Percentiles rank a stretch among this genome's conserved stretches.
Evolutionary conservation across 306 rosid species (phyloP).

Genomic region (Fragaria ananassa): DNA sequence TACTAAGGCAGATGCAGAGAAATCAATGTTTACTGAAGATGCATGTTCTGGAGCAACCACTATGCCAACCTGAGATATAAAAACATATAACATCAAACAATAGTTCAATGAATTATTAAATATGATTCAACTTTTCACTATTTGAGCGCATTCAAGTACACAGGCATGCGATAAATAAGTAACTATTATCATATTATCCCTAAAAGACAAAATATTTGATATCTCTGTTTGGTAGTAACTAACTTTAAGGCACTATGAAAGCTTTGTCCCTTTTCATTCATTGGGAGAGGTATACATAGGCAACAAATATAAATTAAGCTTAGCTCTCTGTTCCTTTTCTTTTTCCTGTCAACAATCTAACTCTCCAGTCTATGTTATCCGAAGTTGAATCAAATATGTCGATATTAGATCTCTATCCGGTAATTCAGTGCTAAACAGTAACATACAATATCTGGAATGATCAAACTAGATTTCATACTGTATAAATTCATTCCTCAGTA

Average conservation of each 20-base stretch:
- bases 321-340: background rate
- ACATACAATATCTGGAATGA: background rate
- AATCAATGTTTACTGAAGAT: background rate
- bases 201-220: background rate
- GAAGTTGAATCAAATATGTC: background rate
- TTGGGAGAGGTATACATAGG: too few species aligned
- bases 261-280: background rate
- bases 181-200: background rate
- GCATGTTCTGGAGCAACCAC: background rate
- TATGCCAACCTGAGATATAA: constrained; percentile 13
- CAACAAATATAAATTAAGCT: background rate
- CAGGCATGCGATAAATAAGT: background rate
- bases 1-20: constrained; percentile 4
- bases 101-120: background rate
- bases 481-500: background rate
- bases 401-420: background rate
- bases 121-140: background rate
- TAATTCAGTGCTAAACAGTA: background rate
- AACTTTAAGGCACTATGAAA: background rate
- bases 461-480: background rate
- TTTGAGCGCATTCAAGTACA: background rate
- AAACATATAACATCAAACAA: background rate
- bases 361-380: background rate
- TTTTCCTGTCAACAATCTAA: background rate
- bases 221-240: background rate